Conservation (phyloP, 495 filamentous ascomycete species). For the Recurvomyces mirabilis region DNA sequence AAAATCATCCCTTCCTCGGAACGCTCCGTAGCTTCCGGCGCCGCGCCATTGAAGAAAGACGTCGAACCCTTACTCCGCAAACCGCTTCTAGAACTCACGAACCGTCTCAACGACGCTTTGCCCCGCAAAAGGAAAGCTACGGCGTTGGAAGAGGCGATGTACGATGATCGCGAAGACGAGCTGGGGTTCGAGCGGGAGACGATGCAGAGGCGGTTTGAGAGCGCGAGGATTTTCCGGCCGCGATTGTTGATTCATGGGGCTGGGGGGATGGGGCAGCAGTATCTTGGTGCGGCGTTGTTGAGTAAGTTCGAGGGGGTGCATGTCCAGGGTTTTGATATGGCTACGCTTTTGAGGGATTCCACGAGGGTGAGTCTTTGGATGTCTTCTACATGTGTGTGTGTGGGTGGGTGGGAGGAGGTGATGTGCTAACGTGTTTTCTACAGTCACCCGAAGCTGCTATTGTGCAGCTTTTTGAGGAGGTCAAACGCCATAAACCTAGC, state of each 20-base stretch:
- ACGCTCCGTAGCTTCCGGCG: constrained; percentile 69
- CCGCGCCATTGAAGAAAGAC: constrained; percentile 60
- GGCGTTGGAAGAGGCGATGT: constrained; percentile 87
- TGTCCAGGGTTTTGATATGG: constrained; percentile 88
- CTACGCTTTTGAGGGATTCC: constrained; percentile 63
- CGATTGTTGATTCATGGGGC: constrained; percentile 66
- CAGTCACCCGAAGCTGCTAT: constrained; percentile 74
- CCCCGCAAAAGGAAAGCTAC: constrained; percentile 76
- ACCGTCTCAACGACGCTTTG: constrained; percentile 60
- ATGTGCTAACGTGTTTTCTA: too few relatives aligned
- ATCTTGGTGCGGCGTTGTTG: constrained; percentile 74
- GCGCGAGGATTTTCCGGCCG: constrained; percentile 77
- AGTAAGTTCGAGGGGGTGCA: constrained; percentile 87
- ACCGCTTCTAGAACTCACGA: constrained; percentile 55
- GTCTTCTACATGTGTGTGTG: too few relatives aligned
- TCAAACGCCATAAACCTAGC: constrained; percentile 86
- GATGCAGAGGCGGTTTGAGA: constrained; percentile 83
- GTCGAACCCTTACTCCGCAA: constrained; percentile 72
- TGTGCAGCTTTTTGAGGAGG: constrained; percentile 80
- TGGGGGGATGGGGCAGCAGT: constrained; percentile 87
- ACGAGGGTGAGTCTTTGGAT: constrained; percentile 43
- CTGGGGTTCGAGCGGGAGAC: constrained; percentile 74
- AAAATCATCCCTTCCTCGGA: constrained; percentile 94
- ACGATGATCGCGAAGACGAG: constrained; percentile 67
- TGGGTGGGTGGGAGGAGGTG: too few relatives aligned